Conservation (phyloP, 2,329 filamentous ascomycete species). For the Alternaria panax region DNA sequence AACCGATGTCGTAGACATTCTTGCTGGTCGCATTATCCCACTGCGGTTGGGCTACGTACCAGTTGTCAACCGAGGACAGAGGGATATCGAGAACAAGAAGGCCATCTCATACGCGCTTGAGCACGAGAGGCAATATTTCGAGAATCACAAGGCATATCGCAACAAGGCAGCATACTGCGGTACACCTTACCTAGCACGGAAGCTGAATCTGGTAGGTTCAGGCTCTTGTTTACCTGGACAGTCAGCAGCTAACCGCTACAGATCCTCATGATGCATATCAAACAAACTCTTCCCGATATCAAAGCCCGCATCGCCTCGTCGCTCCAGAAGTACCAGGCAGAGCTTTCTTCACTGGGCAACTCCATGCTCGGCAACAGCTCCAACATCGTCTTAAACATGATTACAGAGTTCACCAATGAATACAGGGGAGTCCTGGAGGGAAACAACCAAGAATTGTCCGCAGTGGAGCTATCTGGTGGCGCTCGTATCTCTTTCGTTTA, state of each 20-base stretch:
- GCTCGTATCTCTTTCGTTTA: constrained; percentile 99
- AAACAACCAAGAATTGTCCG: constrained; percentile 95
- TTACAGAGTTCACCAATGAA: constrained; percentile 97
- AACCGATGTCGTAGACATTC: constrained; percentile 97
- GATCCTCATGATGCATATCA: constrained; percentile 99
- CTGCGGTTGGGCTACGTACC: constrained; percentile 94
- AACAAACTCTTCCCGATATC: constrained; percentile 98
- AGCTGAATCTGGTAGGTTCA: constrained; percentile 78
- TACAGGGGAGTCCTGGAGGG: constrained; percentile 96
- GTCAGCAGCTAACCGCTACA: constrained; percentile 45
- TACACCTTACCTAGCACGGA: constrained; percentile 93
- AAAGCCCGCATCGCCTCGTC: constrained; percentile 96
- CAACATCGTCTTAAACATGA: constrained; percentile 98
- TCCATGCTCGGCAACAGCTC: constrained; percentile 95
- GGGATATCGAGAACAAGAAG: constrained; percentile 98
- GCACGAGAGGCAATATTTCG: constrained; percentile 95
- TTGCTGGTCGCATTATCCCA: constrained; percentile 96
- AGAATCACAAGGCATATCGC: constrained; percentile 96
- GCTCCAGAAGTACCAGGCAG: constrained; percentile 85
- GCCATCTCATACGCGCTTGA: constrained; percentile 89
- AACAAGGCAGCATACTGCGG: constrained; percentile 99
- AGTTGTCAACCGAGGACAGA: constrained; percentile 96
- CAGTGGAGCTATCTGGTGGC: constrained; percentile 91
- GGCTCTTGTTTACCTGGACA: neutral
- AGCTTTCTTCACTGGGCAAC: constrained; percentile 84